Evolutionary conservation across 257 asterid species (phyloP).

Genomic region (Jacaranda mimosifolia): DNA sequence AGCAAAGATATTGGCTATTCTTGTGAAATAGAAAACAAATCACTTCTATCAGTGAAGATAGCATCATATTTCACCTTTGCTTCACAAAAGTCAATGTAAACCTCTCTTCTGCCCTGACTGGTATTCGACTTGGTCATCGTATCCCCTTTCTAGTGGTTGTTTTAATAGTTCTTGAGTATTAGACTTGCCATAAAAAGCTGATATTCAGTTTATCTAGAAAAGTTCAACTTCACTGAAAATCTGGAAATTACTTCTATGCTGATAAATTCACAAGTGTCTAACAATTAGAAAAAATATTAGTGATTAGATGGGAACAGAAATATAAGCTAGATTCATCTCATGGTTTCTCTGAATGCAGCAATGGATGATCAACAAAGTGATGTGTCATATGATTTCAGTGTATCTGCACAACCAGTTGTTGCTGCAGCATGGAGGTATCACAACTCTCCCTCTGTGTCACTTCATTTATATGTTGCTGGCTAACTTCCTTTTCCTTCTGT

Average conservation of each 20-base stretch:
- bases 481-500: slow-evolving; percentile 18
- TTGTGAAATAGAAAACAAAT: neutral
- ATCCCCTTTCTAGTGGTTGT: neutral
- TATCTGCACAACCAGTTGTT: slow-evolving; percentile 36
- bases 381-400: slow-evolving; percentile 31
- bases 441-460: slow-evolving; percentile 9
- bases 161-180: neutral
- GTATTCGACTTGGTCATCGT: slow-evolving; percentile 2
- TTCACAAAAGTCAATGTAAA: slow-evolving; percentile 1
- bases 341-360: slow-evolving; percentile 35
- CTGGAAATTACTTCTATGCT: neutral
- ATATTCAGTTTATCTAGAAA: neutral
- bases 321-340: neutral
- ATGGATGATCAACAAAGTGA: slow-evolving; percentile 34
- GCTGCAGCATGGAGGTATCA: slow-evolving; percentile 60
- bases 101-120: neutral
- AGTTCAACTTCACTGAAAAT: slow-evolving; percentile 9
- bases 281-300: neutral
- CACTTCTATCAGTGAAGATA: neutral
- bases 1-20: neutral
- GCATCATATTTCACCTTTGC: slow-evolving; percentile 13
- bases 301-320: neutral
- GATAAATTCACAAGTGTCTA: neutral
- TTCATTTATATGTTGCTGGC: slow-evolving; percentile 4
- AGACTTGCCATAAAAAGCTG: neutral